Conservation (phyloP, 176 grass and related monocot species). For the Bothriochloa decipiens region DNA sequence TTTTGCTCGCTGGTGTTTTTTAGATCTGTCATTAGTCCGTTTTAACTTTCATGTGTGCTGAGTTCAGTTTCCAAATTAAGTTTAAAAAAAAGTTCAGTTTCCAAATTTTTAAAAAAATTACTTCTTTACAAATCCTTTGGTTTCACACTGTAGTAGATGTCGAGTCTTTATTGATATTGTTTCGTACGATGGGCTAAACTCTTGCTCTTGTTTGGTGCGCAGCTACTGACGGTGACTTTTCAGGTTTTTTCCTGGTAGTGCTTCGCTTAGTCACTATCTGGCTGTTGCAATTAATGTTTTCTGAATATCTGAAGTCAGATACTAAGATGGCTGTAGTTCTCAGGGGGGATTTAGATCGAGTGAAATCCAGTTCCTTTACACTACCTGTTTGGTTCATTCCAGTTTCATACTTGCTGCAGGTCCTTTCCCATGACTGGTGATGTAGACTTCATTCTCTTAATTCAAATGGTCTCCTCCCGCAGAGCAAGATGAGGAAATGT, state of each 20-base stretch:
- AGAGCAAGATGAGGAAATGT: conserved; percentile 30
- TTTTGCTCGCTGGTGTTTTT: neutral
- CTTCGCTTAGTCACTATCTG: neutral
- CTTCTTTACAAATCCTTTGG: neutral
- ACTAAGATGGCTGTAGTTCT: neutral
- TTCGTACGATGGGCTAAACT: neutral
- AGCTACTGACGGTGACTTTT: neutral
- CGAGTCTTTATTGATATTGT: neutral
- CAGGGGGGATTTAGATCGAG: neutral
- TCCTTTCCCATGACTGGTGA: conserved; percentile 18
- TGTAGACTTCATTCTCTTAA: conserved; percentile 34
- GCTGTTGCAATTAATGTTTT: neutral
- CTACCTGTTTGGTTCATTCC: neutral
- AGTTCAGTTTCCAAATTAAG: neutral
- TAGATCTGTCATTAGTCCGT: conserved; percentile 27
- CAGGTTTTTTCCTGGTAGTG: neutral
- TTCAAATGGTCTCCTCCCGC: neutral
- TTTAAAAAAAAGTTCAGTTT: neutral
- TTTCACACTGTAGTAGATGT: neutral
- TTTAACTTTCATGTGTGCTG: neutral
- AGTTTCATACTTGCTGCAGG: conserved; percentile 22
- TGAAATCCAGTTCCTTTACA: neutral
- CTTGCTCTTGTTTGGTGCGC: neutral
- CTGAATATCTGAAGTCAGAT: neutral
- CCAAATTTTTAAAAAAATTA: neutral